These are phyloP conservation scores for Zizania palustris DNA, from an alignment of 202 grass and related monocot species.

Conservation along the genomic window DNA sequence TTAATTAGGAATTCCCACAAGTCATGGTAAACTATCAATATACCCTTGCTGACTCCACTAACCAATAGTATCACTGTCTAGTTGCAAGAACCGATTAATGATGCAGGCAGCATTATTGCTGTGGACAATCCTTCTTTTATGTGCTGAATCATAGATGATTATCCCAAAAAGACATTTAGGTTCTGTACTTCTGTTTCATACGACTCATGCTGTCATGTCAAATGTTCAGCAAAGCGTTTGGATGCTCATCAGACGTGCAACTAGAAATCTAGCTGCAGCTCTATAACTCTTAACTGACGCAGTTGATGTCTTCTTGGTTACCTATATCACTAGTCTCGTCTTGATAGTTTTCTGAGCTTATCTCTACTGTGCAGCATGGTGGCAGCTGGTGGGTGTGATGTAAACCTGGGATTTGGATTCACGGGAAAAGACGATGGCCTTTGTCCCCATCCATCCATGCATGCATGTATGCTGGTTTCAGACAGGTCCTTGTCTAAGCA, in stretches of 20 bases:
- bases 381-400: not conserved
- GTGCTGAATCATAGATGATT: not conserved
- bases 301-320: not conserved
- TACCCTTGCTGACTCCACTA: not conserved
- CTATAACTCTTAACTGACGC: not conserved
- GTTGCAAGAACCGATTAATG: not conserved
- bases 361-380: slow-evolving; percentile 1
- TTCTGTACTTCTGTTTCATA: not conserved
- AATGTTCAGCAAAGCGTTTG: not conserved
- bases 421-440: not conserved
- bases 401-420: not conserved
- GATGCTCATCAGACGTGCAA: not conserved
- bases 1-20: not conserved
- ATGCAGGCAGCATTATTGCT: not conserved
- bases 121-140: not conserved
- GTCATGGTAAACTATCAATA: not conserved
- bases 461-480: not conserved
- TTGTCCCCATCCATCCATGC: not conserved
- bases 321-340: not conserved
- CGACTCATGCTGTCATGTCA: not conserved
- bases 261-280: not conserved
- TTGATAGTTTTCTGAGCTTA: not conserved
- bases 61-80: not conserved
- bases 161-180: not conserved
- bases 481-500: not conserved